Evolutionary conservation across 495 filamentous ascomycete species (phyloP).

Genomic region (Trichoderma reesei): DNA sequence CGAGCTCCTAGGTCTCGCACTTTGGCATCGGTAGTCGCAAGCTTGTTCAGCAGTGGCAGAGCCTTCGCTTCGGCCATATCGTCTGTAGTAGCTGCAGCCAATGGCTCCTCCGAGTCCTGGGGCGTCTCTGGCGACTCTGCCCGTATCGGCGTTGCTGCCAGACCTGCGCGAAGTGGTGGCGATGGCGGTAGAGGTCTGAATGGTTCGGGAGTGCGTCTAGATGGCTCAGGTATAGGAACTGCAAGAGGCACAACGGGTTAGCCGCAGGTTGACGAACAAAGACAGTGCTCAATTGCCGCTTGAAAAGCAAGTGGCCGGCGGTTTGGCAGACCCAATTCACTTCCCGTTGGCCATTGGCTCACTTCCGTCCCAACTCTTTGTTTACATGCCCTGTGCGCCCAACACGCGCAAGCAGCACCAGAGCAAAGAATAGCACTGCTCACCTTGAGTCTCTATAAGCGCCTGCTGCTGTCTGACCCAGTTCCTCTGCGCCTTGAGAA

Average conservation of each 20-base stretch:
- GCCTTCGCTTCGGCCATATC: neutral
- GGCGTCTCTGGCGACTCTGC: too few species aligned
- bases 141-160: too few species aligned
- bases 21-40: neutral
- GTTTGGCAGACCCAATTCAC: neutral
- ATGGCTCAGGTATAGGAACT: too few species aligned
- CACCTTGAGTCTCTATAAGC: neutral
- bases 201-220: too few species aligned
- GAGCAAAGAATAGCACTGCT: too few species aligned
- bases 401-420: neutral
- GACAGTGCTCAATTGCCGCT: neutral
- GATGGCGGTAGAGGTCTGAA: too few species aligned
- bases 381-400: neutral
- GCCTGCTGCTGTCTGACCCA: neutral
- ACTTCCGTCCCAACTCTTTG: neutral
- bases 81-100: neutral
- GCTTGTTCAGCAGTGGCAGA: neutral
- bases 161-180: too few species aligned
- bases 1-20: neutral
- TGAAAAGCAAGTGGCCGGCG: neutral
- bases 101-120: too few species aligned
- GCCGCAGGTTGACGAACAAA: neutral
- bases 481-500: neutral
- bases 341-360: neutral
- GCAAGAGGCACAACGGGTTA: too few species aligned